Percentiles rank a stretch among this genome's conserved stretches.
Conservation (phyloP, 345 rosid species). For the Fremontodendron californicum region DNA sequence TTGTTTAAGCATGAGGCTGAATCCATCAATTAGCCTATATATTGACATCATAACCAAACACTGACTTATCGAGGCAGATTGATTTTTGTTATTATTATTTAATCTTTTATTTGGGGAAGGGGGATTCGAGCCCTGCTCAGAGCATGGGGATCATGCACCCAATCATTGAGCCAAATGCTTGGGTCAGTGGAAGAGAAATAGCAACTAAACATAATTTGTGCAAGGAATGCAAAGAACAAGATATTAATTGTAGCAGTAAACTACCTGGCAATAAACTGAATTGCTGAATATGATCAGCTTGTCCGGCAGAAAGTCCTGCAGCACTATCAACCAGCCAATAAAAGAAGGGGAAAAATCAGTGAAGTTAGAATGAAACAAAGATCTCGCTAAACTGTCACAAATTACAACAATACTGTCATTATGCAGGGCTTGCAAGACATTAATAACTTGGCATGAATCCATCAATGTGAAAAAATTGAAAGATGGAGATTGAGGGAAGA, state of each 20-base stretch:
- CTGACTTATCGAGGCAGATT: background rate
- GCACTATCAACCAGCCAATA: constrained; percentile 44
- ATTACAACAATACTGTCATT: background rate
- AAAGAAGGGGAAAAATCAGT: background rate
- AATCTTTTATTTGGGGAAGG: background rate
- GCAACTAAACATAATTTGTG: constrained; percentile 2
- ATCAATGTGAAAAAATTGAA: background rate
- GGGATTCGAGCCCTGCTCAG: background rate
- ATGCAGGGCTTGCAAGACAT: background rate
- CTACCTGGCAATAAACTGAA: constrained; percentile 80
- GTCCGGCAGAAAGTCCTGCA: constrained; percentile 36
- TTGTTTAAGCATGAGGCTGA: too few species aligned
- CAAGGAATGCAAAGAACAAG: background rate
- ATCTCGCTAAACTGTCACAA: background rate
- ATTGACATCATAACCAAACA: background rate
- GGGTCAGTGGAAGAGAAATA: background rate
- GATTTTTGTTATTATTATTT: background rate
- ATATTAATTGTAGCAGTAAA: background rate
- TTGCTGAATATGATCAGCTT: constrained; percentile 44
- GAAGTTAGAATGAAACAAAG: background rate
- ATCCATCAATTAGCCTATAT: too few species aligned
- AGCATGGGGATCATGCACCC: background rate
- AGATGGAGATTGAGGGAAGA: background rate
- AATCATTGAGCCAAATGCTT: background rate
- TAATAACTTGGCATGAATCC: background rate